Base-by-base conservation (phyloP, 73 alveolate species). In the Blepharisma japonicum region DNA sequence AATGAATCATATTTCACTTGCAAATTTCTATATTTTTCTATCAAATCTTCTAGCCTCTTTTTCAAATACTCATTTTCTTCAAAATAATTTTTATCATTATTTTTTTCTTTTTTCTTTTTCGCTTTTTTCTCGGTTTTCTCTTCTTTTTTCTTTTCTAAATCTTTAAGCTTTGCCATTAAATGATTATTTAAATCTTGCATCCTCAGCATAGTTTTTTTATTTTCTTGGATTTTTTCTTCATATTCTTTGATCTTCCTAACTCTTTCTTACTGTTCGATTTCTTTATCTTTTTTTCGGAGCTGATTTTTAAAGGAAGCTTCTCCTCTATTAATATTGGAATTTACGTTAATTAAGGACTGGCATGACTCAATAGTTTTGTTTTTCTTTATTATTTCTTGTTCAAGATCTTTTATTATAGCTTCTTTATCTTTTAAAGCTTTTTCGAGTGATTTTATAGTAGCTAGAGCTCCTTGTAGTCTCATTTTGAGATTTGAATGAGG, bases 151-250 rank as follows among this genome's bases (percentile, higher is more conserved):
- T 18, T 51, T 0, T 51, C 66, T 14, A 18, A 11, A 51, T 51
- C 21, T 51, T 51, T 51, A 11, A 18, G 27, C 4, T 18, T 51
- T 51, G 66, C n/a, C n/a, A 18, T 14, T 2, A 51, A 18, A 14
- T 51, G 27, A 2, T 51, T 51, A 51, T 51, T 51, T 51, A 14
- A 11, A 51, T 14, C 66, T 51, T 51, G 27, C n/a, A 51, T 11
- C 21, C 66, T 51, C n/a, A 51, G 21, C n/a, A 51, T 51, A 18
- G 21, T 51, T 51, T 51, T 51, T 51, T 51, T 51, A 51, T 51
- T 14, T 14, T 51, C 66, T 14, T 51, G 27, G 23, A 61, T n/a
- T 61, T 61, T 61, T 8, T 61, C 74, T 61, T 61, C 74, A 61
- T 25, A 61, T 61, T 61, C 74, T 61, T 61, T 61, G 14, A 14